A percentile compares a stretch with the other conserved stretches of the same genome.
Conservation (phyloP, 331 rosid genomes). For the Quercus phellos region DNA sequence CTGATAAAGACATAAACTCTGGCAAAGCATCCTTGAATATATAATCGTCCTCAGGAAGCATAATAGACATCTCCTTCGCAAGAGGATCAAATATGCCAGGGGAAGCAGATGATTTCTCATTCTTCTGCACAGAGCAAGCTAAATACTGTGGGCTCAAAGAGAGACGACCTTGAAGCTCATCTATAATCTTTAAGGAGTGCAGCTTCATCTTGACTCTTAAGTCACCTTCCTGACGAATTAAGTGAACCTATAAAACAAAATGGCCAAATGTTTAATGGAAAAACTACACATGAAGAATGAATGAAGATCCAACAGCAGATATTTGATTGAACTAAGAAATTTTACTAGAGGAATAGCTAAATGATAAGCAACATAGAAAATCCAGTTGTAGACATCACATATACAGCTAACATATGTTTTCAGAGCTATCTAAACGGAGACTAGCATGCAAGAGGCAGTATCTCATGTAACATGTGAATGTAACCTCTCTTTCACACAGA, state of each 20-base stretch:
- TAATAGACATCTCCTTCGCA: slow-evolving; percentile 39
- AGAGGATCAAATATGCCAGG: slow-evolving; percentile 34
- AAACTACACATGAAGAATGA: background rate
- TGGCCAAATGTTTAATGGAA: background rate
- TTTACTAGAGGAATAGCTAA: background rate
- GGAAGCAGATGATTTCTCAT: slow-evolving; percentile 39
- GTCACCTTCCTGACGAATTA: slow-evolving; percentile 57
- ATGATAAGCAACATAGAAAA: background rate
- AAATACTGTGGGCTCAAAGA: slow-evolving; percentile 62
- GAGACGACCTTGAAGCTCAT: slow-evolving; percentile 77
- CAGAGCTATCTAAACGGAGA: background rate
- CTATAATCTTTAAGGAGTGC: slow-evolving; percentile 84
- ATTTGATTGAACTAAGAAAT: background rate
- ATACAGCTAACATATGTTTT: background rate
- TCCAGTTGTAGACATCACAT: background rate
- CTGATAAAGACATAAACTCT: slow-evolving; percentile 65
- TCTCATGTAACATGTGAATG: no score
- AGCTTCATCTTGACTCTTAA: slow-evolving; percentile 68
- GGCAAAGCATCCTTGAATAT: slow-evolving; percentile 80
- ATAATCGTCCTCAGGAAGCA: slow-evolving; percentile 68
- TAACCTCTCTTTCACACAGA: no score
- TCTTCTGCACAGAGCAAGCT: slow-evolving; percentile 75
- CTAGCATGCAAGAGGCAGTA: no score
- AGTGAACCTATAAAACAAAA: slow-evolving; percentile 56
- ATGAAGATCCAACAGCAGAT: background rate